Evolutionary conservation across 441 rosid species (phyloP), one percentile per base, ranked within the genome.

Genomic region (Gossypium gossypioides): DNA sequence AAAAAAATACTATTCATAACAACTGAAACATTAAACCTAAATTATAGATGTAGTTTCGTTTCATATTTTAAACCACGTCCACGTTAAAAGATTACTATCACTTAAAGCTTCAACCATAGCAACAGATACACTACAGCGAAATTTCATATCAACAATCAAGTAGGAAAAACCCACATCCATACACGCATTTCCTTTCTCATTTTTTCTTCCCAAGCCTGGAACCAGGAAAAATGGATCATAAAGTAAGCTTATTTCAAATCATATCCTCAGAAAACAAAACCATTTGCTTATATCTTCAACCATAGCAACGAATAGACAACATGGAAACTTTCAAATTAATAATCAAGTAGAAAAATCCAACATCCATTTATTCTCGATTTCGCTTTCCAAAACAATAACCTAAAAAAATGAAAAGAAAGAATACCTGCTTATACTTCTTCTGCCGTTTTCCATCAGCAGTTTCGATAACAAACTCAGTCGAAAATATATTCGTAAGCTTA

Each of bases 341-440:
- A 51, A 51, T 51, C 55, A 51, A 51, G 9, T 15, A 51, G 18
- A 50, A 50, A 50, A 50, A 15, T 5, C 18, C 5, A 13, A n/a
- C 15, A 50, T 1, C 54, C 8, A 50, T 4, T 50, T n/a, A 13
- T 50, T 15, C 40, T 50, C 8, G 6, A n/a, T 50, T 50, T 50
- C 18, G 55, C 55, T 37, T 40, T 29, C 67, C 7, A 73, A 13
- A 29, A 0, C 12, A 51, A 3, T 7, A 18, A 42, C 16, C 15
- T 3, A 3, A 63, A 5, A 24, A 29, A 52, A 13, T 3, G 24
- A 59, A 22, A 4, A 27, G 21, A 15, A 5, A 3, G 46, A 24
- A 27, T 74, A 91, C 98, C 99, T 91, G 98, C 84, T 92, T 92
- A 72, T 92, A 95, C 80, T 84, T 89, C 76, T 86, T 89, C 78